Conservation (phyloP, 2,329 filamentous ascomycete genomes). For the Phoma sp. region DNA sequence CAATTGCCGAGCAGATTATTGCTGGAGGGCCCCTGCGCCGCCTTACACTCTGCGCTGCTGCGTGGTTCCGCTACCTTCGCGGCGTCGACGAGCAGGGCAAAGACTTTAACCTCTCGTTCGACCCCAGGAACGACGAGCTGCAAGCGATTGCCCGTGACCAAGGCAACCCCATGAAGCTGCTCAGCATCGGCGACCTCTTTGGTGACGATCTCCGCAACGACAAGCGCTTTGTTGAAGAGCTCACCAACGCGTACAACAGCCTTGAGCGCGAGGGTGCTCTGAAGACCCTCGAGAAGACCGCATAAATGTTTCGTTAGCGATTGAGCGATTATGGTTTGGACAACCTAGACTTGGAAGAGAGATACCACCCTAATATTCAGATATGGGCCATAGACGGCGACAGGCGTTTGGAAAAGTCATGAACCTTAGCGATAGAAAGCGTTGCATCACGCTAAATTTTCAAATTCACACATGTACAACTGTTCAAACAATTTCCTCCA, state of each 20-base stretch:
- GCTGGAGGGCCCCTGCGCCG: conserved; percentile 32
- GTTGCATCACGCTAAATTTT: conserved; percentile 14
- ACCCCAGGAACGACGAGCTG: conserved; percentile 36
- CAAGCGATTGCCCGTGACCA: conserved; percentile 29
- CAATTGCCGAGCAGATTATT: conserved; percentile 37
- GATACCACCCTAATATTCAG: conserved; percentile 19
- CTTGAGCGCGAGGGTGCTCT: conserved; percentile 29
- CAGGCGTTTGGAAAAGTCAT: conserved; percentile 16
- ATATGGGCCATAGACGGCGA: conserved; percentile 15
- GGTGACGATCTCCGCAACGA: conserved; percentile 37
- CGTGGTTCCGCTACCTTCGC: conserved; percentile 38
- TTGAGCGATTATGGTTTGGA: conserved; percentile 13
- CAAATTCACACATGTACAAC: conserved; percentile 7
- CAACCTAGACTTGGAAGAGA: conserved; percentile 12
- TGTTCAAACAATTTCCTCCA: neutral
- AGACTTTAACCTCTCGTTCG: conserved; percentile 29
- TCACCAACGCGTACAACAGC: conserved; percentile 31
- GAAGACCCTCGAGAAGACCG: conserved; percentile 27
- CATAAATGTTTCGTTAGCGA: conserved; percentile 18
- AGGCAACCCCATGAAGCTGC: conserved; percentile 21
- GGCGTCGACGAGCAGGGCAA: conserved; percentile 33
- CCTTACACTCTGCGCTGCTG: conserved; percentile 33
- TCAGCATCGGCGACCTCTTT: conserved; percentile 30
- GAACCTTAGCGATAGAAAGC: conserved; percentile 18
- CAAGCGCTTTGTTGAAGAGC: conserved; percentile 35